Evolutionary conservation across 495 filamentous ascomycete species (phyloP).

Genomic region (Daldinia vernicosa): DNA sequence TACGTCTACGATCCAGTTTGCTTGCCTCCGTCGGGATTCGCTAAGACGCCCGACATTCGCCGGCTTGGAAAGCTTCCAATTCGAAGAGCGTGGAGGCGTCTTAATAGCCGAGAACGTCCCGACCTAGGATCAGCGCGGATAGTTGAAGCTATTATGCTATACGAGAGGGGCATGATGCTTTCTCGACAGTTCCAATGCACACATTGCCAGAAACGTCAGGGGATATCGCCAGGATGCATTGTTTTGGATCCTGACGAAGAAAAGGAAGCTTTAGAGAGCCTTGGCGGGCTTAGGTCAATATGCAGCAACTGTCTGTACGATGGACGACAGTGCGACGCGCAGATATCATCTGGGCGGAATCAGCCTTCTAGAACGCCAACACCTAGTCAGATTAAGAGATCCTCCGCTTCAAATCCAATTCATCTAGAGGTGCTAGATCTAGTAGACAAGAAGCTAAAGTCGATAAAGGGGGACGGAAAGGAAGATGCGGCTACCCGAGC

Average conservation of each 20-base stretch:
- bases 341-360: constrained; percentile 3
- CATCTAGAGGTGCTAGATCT: constrained; percentile 33
- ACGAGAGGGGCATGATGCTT: constrained; percentile 36
- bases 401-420: constrained; percentile 13
- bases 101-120: constrained; percentile 26
- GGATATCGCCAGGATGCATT: constrained; percentile 33
- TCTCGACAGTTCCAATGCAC: constrained; percentile 23
- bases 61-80: constrained; percentile 26
- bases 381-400: constrained; percentile 24
- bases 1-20: constrained; percentile 41
- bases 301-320: constrained; percentile 39
- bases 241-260: constrained; percentile 14
- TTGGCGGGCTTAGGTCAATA: background rate
- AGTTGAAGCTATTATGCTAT: constrained; percentile 36
- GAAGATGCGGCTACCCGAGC: constrained; percentile 18
- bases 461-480: constrained; percentile 4
- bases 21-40: constrained; percentile 26
- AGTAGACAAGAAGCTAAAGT: constrained; percentile 24
- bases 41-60: constrained; percentile 22
- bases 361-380: constrained; percentile 27
- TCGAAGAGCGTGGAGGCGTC: constrained; percentile 35
- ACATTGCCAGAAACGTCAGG: constrained; percentile 21
- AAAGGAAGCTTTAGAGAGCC: background rate
- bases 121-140: constrained; percentile 15
- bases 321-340: constrained; percentile 21